phyloP scores from a whole-genome alignment of 2,329 filamentous ascomycete species.

The Pseudogymnoascus sp. region DNA sequence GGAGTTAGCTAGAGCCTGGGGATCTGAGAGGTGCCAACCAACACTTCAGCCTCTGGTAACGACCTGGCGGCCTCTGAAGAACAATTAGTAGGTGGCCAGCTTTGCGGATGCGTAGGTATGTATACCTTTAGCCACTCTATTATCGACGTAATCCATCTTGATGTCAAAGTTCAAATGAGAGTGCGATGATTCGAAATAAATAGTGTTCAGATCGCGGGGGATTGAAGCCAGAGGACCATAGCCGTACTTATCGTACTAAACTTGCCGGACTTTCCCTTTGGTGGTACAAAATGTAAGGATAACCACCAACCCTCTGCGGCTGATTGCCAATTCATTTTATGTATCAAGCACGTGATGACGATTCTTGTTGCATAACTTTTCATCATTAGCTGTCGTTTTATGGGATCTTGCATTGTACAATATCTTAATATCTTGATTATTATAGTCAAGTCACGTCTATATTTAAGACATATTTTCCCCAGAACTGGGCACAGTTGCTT shows the following conservation, averaged over 20 bases:
- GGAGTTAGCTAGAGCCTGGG: not conserved
- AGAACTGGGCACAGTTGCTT: not conserved
- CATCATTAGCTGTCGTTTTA: not conserved
- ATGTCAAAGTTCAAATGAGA: not conserved
- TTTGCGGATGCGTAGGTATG: not conserved
- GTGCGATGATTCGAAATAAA: not conserved
- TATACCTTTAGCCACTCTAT: slow-evolving; percentile 27
- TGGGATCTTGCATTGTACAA: not conserved
- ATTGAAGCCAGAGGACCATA: not conserved
- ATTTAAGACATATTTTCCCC: not conserved
- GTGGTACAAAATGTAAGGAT: not conserved
- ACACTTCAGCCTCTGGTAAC: slow-evolving; percentile 25
- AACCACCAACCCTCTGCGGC: not conserved
- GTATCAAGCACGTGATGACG: not conserved
- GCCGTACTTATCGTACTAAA: not conserved
- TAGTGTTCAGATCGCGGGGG: not conserved
- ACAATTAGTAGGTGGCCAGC: slow-evolving; percentile 1
- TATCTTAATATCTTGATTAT: not conserved
- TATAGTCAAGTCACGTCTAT: not conserved
- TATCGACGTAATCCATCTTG: slow-evolving; percentile 29
- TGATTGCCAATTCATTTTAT: not conserved
- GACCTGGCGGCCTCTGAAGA: slow-evolving; percentile 23
- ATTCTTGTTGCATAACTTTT: not conserved
- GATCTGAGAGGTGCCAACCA: slow-evolving; percentile 12
- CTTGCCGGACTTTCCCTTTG: not conserved